Conservation (phyloP, 192 early-diverging fungal genomes). For the Linnemannia exigua region DNA sequence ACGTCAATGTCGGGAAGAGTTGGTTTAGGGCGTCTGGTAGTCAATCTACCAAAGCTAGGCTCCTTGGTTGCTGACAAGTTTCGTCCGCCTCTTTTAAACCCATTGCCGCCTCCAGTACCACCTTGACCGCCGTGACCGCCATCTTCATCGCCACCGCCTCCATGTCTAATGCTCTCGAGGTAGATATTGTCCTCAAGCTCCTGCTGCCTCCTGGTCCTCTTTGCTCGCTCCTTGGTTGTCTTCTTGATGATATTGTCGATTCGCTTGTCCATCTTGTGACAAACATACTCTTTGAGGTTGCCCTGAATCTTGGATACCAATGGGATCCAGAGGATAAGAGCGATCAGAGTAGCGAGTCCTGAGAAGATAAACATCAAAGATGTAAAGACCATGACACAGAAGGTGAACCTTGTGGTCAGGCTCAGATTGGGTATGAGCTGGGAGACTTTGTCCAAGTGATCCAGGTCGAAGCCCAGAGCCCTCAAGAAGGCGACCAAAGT, state of each 20-base stretch:
- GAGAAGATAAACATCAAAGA: slow-evolving; percentile 71
- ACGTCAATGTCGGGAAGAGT: slow-evolving; percentile 30
- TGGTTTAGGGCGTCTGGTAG: slow-evolving; percentile 15
- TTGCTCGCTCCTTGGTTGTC: slow-evolving; percentile 8
- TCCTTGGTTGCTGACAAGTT: neutral
- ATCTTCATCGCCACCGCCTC: neutral
- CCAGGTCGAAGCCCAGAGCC: slow-evolving; percentile 11
- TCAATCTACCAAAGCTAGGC: neutral
- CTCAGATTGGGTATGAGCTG: slow-evolving; percentile 15
- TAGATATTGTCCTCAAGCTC: neutral
- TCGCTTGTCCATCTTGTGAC: slow-evolving; percentile 89
- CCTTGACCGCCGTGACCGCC: neutral
- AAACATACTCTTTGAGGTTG: slow-evolving; percentile 89
- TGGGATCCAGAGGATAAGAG: slow-evolving; percentile 80
- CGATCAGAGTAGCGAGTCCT: slow-evolving; percentile 65
- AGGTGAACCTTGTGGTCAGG: slow-evolving; percentile 19
- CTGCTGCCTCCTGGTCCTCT: neutral
- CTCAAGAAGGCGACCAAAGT: slow-evolving; percentile 59
- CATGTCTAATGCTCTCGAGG: neutral
- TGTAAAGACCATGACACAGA: slow-evolving; percentile 69
- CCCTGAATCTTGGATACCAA: slow-evolving; percentile 79
- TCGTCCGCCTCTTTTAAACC: neutral
- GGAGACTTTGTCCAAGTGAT: slow-evolving; percentile 13
- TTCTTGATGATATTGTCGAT: slow-evolving; percentile 35
- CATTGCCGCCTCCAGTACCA: neutral